Evolutionary conservation across 371 early-diverging fungal genomes (phyloP).

Genomic region (Choanephora cucurbitarum): DNA sequence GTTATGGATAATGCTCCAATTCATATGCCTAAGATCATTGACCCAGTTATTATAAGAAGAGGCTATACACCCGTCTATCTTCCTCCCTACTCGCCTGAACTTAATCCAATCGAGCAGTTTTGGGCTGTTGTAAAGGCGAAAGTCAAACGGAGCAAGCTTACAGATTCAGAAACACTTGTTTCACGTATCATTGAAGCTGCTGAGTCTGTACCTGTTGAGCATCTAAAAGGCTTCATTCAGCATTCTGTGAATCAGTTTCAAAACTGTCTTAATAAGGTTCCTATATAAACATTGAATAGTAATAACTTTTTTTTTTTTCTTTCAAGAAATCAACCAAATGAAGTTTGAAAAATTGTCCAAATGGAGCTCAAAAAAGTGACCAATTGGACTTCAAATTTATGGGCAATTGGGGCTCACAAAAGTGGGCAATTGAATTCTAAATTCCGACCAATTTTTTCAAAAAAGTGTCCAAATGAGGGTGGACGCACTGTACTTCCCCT

Average conservation of each 20-base stretch:
- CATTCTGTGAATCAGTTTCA: neutral
- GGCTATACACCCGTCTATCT: conserved; percentile 5
- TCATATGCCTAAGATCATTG: conserved; percentile 1
- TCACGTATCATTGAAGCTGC: neutral
- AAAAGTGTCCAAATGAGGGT: too few species aligned
- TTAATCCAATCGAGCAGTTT: conserved; percentile 7
- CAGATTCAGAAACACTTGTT: neutral
- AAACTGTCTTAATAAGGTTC: neutral
- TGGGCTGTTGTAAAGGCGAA: conserved; percentile 15
- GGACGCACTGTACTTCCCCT: too few species aligned
- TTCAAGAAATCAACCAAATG: too few species aligned
- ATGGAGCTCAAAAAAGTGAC: too few species aligned
- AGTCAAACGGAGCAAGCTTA: neutral
- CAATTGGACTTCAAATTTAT: too few species aligned
- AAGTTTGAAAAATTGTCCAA: neutral
- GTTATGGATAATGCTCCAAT: neutral
- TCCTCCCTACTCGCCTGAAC: neutral
- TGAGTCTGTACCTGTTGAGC: neutral
- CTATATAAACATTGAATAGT: too few species aligned
- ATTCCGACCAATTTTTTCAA: too few species aligned
- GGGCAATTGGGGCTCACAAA: too few species aligned
- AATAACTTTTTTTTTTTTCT: too few species aligned
- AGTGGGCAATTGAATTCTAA: too few species aligned
- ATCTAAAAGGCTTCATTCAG: neutral
- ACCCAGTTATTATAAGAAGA: conserved; percentile 1